Base-by-base conservation (phyloP, 2,329 filamentous ascomycete species). In the Colletotrichum liriopes region DNA sequence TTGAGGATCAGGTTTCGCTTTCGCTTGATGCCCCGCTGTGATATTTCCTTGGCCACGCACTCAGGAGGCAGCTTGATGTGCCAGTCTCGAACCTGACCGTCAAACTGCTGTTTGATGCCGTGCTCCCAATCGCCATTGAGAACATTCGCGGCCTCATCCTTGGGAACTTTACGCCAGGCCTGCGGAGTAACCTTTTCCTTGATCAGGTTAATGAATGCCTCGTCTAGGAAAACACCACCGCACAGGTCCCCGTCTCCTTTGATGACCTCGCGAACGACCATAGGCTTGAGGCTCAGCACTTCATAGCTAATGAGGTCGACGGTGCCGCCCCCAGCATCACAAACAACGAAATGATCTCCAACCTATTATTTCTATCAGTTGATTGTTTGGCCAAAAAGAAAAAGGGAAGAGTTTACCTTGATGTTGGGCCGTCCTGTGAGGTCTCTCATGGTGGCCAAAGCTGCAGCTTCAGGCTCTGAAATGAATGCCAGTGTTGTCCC, bases 401-500 rank as follows among this genome's bases (percentile, higher is more conserved):
- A 12, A 16, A 11, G 16, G 23, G 23, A 18, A 2, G 12, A 11
- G 14, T 2, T 3, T 67, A 77, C 76, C 51, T 77, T 63, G 0
- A 81, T 74, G 0, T 74, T 75, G 0, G 73, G 75, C 1, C 77
- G 72, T 5, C 76, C 73, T 0, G 74, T 72, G 0, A 82, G 64
- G 2, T 81, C 79, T 0, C 76, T 72, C 0, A 86, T 72, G 0
- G 80, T 81, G 0, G 83, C 80, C 0, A 87, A 47, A 0, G 84
- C 84, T 0, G 85, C 85, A 0, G 85, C 85, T 69, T 87, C 85
- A 0, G 85, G 85, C 67, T 87, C 86, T 0, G 82, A 80, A 0
- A 86, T 73, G 49, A 86, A 83, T 0, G 70, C 49, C 7, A 85
- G 59, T 0, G 58, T 77, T 0, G 85, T 85, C 0, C 76, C 43